These are phyloP conservation scores for Colletotrichum liriopes DNA, from an alignment of 2,329 filamentous ascomycete genomes.

Conservation along the genomic window DNA sequence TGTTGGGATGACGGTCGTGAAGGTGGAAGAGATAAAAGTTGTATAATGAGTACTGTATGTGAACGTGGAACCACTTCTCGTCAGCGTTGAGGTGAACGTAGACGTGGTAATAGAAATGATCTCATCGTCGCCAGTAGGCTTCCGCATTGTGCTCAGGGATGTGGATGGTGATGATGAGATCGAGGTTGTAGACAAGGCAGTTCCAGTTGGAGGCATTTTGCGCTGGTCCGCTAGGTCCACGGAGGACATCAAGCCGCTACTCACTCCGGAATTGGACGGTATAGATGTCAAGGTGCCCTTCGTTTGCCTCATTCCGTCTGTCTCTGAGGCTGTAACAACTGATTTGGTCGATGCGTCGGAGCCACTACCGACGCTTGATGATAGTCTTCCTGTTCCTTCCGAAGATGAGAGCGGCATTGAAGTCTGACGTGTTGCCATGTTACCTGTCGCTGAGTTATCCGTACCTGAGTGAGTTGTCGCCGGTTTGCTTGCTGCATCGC, in stretches of 20 bases:
- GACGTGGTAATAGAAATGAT: constrained; percentile 1
- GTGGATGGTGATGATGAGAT: too few species aligned
- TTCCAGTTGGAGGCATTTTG: background rate
- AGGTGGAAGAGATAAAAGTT: background rate
- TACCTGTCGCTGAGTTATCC: background rate
- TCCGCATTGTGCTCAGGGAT: background rate
- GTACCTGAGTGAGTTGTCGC: background rate
- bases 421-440: background rate
- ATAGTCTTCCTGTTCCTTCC: background rate
- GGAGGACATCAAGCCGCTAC: background rate
- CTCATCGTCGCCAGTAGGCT: background rate
- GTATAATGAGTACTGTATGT: constrained; percentile 5
- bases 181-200: background rate
- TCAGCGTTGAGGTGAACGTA: constrained; percentile 26
- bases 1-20: constrained; percentile 9
- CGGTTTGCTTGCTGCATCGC: background rate
- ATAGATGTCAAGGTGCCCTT: background rate
- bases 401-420: background rate
- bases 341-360: background rate
- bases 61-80: constrained; percentile 1
- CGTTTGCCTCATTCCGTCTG: background rate
- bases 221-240: background rate
- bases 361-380: background rate
- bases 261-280: background rate
- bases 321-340: background rate